These are phyloP conservation scores for Tetrastigma voinierianum DNA, from an alignment of 164 flowering plant genomes.

Conservation along the genomic window DNA sequence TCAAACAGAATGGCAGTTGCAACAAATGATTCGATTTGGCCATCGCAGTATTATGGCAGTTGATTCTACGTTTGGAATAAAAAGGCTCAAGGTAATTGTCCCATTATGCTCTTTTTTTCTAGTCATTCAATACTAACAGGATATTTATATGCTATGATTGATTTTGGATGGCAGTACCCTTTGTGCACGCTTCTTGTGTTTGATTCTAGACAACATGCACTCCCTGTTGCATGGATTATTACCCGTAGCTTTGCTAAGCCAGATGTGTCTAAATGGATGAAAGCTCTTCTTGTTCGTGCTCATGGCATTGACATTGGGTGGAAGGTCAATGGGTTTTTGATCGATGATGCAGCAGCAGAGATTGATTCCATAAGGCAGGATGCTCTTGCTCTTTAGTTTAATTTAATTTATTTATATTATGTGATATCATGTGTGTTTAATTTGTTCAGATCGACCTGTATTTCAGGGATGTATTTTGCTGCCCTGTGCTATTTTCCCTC, in stretches of 20 bases:
- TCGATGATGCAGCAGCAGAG: conserved; percentile 98
- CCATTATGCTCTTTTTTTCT: background rate
- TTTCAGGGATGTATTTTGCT: conserved; percentile 80
- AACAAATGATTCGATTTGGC: conserved; percentile 96
- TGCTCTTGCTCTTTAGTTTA: conserved; percentile 11
- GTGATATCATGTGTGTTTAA: background rate
- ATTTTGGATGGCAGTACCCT: conserved; percentile 68
- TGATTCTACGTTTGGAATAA: conserved; percentile 93
- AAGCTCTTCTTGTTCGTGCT: conserved; percentile 69
- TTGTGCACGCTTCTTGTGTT: conserved; percentile 89
- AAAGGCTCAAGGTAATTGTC: conserved; percentile 72
- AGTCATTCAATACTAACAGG: background rate
- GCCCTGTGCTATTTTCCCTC: conserved; percentile 79
- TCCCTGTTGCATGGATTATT: conserved; percentile 93
- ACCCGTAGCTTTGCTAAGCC: conserved; percentile 70
- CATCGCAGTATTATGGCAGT: conserved; percentile 79
- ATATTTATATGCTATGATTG: conserved; percentile 5
- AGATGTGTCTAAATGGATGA: conserved; percentile 90
- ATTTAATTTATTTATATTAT: background rate
- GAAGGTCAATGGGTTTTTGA: conserved; percentile 76
- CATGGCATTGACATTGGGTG: conserved; percentile 61
- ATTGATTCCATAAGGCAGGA: conserved; percentile 87
- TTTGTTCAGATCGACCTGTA: conserved; percentile 6
- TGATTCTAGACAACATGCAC: conserved; percentile 94
- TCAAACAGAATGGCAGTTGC: conserved; percentile 98